A percentile compares a stretch with the other conserved stretches of the same genome.
These are phyloP conservation scores for Pleurotus sapidus DNA, from an alignment of 768 basidiomycete species.

Conservation along the genomic window DNA sequence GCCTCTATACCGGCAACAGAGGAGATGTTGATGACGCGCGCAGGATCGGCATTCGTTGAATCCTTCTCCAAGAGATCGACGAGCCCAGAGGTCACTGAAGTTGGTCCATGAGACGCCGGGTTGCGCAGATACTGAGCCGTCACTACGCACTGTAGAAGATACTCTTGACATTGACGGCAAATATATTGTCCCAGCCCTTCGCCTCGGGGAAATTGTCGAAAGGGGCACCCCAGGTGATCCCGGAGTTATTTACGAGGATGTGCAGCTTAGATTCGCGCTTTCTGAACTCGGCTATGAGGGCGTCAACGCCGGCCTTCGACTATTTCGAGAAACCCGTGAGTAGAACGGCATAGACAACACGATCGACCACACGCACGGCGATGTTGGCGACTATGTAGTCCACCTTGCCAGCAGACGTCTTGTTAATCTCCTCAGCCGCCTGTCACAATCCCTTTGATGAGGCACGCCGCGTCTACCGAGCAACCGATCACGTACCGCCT, in stretches of 20 bases:
- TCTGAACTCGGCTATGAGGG: conserved; percentile 64
- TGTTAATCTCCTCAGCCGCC: conserved; percentile 60
- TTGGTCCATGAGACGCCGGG: not conserved
- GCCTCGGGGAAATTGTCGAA: conserved; percentile 73
- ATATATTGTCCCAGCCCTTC: conserved; percentile 83
- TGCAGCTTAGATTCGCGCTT: conserved; percentile 71
- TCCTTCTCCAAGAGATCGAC: conserved; percentile 66
- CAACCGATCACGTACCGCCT: conserved; percentile 47
- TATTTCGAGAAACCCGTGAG: conserved; percentile 19
- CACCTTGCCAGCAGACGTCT: conserved; percentile 55
- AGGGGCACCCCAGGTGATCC: conserved; percentile 74
- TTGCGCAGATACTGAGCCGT: conserved; percentile 7
- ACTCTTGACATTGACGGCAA: conserved; percentile 83
- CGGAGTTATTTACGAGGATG: conserved; percentile 83
- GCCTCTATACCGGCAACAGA: conserved; percentile 62
- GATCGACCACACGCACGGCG: conserved; percentile 44
- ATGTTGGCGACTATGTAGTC: conserved; percentile 77
- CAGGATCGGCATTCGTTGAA: conserved; percentile 61
- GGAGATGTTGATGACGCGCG: conserved; percentile 80
- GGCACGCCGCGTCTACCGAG: not conserved
- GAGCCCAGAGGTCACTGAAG: conserved; percentile 55
- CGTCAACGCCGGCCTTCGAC: conserved; percentile 79
- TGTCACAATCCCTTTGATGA: conserved; percentile 15
- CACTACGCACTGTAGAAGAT: conserved; percentile 68
- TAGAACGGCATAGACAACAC: not conserved